phyloP scores from a whole-genome alignment of 1,139 yeast genomes.

The Debaryomyces fabryi region DNA sequence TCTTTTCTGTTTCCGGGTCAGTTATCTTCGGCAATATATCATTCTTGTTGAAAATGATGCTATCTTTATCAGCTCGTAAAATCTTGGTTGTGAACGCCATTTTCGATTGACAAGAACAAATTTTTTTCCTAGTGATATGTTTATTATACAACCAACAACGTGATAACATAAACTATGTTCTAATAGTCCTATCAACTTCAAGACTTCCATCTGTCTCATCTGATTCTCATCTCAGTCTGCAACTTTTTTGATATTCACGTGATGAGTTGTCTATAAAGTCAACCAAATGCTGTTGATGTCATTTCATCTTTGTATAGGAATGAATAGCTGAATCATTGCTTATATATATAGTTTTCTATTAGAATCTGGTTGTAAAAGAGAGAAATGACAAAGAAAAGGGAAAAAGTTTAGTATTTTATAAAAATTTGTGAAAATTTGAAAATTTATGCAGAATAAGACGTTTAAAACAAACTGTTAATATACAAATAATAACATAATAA shows the following conservation, averaged over 20 bases:
- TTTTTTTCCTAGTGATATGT: not conserved
- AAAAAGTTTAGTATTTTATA: not conserved
- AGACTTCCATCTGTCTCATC: not conserved
- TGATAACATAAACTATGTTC: not conserved
- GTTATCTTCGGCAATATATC: constrained; percentile 42
- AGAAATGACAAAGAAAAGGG: no score
- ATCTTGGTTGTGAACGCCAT: constrained; percentile 28
- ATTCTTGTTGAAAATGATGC: constrained; percentile 29
- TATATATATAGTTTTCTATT: not conserved
- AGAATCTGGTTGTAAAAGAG: not conserved
- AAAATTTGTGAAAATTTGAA: not conserved
- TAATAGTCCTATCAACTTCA: not conserved
- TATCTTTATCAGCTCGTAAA: constrained; percentile 32
- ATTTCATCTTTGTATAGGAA: not conserved
- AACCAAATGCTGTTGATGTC: not conserved
- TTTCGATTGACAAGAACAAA: not conserved
- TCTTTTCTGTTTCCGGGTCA: constrained; percentile 52
- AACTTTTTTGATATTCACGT: constrained; percentile 9
- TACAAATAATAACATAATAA: no score
- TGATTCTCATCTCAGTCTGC: constrained; percentile 3
- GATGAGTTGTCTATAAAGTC: not conserved
- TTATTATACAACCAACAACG: not conserved
- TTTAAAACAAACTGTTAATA: no score
- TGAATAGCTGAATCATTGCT: not conserved
- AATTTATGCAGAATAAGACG: not conserved